These are phyloP conservation scores for Ciborinia camelliae DNA, from an alignment of 2,329 filamentous ascomycete species.

Conservation along the genomic window DNA sequence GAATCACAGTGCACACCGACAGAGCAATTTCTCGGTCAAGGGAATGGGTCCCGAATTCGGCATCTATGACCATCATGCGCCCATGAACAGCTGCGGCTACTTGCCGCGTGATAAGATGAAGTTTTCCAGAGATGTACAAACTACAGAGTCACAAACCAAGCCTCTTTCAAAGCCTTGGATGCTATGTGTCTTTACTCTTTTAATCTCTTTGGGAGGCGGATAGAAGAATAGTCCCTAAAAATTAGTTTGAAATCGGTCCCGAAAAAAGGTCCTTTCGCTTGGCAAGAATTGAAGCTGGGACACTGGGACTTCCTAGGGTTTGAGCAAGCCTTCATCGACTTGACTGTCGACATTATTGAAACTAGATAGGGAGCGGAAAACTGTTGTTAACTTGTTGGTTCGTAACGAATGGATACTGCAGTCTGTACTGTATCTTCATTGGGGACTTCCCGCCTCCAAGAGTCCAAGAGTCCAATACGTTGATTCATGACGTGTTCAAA, in stretches of 20 bases:
- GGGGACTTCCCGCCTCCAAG: not conserved
- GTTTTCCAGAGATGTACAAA: slow-evolving; percentile 1
- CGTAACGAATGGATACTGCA: not conserved
- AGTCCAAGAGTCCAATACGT: not conserved
- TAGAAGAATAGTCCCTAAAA: not conserved
- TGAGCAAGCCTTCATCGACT: not conserved
- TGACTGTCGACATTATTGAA: not conserved
- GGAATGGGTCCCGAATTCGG: slow-evolving; percentile 1
- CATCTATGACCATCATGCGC: slow-evolving; percentile 17
- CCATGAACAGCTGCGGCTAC: slow-evolving; percentile 11
- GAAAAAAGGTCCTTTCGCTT: slow-evolving; percentile 10
- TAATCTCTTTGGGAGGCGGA: too few relatives aligned
- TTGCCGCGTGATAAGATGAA: slow-evolving; percentile 16
- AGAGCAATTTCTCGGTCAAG: not conserved
- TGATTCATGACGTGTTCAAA: slow-evolving; percentile 15
- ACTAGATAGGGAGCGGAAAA: not conserved
- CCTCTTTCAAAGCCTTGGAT: not conserved
- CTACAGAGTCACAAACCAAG: not conserved
- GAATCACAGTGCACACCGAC: slow-evolving; percentile 5
- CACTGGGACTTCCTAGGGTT: not conserved
- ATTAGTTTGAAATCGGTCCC: not conserved
- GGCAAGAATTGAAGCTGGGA: not conserved
- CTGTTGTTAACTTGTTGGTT: too few relatives aligned
- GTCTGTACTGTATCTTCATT: not conserved
- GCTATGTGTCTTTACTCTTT: not conserved